Evolutionary conservation across 345 rosid species (phyloP), one percentile per base, ranked within the genome.

Genomic region (Camelina neglecta): DNA sequence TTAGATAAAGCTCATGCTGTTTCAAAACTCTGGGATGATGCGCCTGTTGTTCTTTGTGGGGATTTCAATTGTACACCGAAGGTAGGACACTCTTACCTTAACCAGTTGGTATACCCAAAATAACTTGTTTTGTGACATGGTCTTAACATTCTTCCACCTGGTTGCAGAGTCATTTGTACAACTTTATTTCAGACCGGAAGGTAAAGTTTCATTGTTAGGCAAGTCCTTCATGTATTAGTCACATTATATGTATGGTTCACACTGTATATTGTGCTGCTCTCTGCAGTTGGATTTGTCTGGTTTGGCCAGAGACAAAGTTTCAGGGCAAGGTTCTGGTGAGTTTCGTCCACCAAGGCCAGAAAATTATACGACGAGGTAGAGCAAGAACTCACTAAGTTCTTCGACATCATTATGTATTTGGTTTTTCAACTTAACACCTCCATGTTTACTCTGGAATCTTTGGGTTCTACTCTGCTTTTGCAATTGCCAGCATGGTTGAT

Each of bases 41-140:
- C 97, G 16, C 97, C 97, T 59, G 85, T 92, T 79, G 91, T 94
- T 86, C 83, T 94, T 60, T 92, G 98, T 83, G 97, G 97, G 62
- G 98, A 94, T 80, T 90, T 92, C 77, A 94, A 94, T 75, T 90
- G 93, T 75, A 94, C 96, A 50, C 98, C 97, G 16, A 89, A 89
- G 97, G 98, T 90, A 23, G n/a, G 67, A 44, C 39, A 63, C 67
- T 76, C 29, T 57, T 58, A 55, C 64, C 36, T 65, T 66, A 11
- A 31, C 55, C 35, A 61, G 67, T 72, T 64, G 47, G 18, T 58
- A 31, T 78, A 60, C 64, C 13, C 4, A 42, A 42, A 66, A 56
- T 1, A 8, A 31, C 33, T 31, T 59, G 64, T 48, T 78, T 58
- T 33, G 53, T 39, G 11, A 44, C 68, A 33, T 71, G 68, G 50